Base-by-base conservation (phyloP, 495 filamentous ascomycete species). In the Penicillium pancosmium region DNA sequence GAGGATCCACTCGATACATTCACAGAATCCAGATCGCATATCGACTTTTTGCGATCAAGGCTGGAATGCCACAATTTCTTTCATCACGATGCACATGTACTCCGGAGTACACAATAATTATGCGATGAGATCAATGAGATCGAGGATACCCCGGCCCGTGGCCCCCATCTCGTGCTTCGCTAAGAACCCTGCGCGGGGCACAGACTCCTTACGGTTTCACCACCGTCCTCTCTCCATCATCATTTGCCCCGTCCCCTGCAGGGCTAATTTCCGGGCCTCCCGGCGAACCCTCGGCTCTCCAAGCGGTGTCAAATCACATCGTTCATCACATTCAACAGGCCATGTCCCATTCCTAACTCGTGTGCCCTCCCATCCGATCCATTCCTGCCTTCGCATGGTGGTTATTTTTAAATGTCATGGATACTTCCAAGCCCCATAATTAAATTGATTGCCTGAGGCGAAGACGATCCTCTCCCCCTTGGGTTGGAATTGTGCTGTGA, bases 131-230 rank as follows among this genome's bases (percentile, higher is more conserved):
- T 36, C 13, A 36, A 13, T 36, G 9, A 36, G 34, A 36, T 36
- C 13, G 12, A 36, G n/a, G 36, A 38, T 44, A 44, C 41, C 16
- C 41, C 41, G 50, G 53, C 62, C 41, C 16, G 12, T n/a, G 50
- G 53, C 62, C 56, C 55, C 62, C 56, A 59, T 52, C 43, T 56
- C 27, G 43, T 19, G 46, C 33, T 47, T 49, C 57, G 52, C 54
- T 60, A 59, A 55, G 27, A 57, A 19, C 57, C 54, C 35, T 58
- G 48, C 58, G 57, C 51, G 55, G 62, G 58, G 63, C 63, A 61
- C 62, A 55, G 57, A 63, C 60, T 52, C 47, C 54, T 52, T 44
- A 12, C 44, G 53, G 57, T 61, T 58, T 65, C 57, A 61, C 36
- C 54, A 12, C 43, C 57, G 9, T 23, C 34, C 25, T 23, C 23